A percentile compares a stretch with the other conserved stretches of the same genome.
phyloP scores from a whole-genome alignment of 1,284 basidiomycete genomes.

The Cystobasidiaceae sp. region DNA sequence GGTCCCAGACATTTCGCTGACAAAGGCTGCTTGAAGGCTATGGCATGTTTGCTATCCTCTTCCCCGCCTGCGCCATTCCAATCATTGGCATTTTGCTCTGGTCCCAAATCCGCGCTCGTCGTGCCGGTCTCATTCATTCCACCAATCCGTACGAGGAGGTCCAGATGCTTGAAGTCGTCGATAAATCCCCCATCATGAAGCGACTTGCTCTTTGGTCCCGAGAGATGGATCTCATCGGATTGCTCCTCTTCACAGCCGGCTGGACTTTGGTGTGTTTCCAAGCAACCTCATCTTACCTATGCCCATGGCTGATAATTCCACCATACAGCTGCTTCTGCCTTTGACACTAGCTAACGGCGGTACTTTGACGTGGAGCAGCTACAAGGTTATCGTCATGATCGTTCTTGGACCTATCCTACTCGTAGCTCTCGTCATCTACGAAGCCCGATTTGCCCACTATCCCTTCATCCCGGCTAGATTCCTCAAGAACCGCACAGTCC shows the following conservation, averaged over 20 bases:
- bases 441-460: constrained; percentile 48
- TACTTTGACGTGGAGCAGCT: constrained; percentile 22
- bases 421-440: constrained; percentile 49
- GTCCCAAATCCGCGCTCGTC: constrained; percentile 62
- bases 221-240: constrained; percentile 62
- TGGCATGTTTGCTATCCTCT: constrained; percentile 47
- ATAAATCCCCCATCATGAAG: constrained; percentile 10
- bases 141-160: constrained; percentile 35
- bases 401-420: constrained; percentile 49
- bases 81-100: constrained; percentile 54
- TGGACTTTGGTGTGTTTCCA: constrained; percentile 36
- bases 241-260: constrained; percentile 61
- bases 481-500: constrained; percentile 45
- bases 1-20: not conserved
- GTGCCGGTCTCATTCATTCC: constrained; percentile 50
- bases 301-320: constrained; percentile 39
- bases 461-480: constrained; percentile 51
- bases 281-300: not conserved
- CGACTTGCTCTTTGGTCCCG: constrained; percentile 41
- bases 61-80: constrained; percentile 50
- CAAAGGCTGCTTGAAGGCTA: constrained; percentile 19
- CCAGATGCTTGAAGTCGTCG: constrained; percentile 8
- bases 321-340: constrained; percentile 61
- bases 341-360: constrained; percentile 54
- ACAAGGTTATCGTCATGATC: constrained; percentile 46